These are phyloP conservation scores for Pseudovirgaria hyperparasitica DNA, from an alignment of 2,329 filamentous ascomycete genomes.

Conservation along the genomic window DNA sequence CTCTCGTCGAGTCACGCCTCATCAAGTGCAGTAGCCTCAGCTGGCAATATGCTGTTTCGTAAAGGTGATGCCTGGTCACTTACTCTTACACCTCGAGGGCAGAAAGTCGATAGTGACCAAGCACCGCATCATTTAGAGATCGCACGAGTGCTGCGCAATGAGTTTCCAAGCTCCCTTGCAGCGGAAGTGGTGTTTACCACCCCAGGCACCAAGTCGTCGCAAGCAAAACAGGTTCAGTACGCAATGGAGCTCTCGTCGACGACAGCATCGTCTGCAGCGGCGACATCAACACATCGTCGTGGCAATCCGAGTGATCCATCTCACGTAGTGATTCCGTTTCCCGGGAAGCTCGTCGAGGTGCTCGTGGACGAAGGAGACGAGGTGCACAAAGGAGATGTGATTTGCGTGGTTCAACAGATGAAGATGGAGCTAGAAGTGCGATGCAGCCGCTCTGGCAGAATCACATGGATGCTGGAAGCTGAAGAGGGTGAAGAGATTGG, in stretches of 20 bases:
- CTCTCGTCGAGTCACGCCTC: slow-evolving; percentile 1
- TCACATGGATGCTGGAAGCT: slow-evolving; percentile 39
- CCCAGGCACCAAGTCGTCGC: slow-evolving; percentile 11
- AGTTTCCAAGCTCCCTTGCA: slow-evolving; percentile 43
- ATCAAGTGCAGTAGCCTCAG: slow-evolving; percentile 6
- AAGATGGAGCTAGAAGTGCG: slow-evolving; percentile 58
- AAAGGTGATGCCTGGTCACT: slow-evolving; percentile 48
- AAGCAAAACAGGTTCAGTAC: slow-evolving; percentile 26
- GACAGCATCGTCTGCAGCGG: slow-evolving; percentile 27
- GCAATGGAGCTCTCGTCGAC: slow-evolving; percentile 33
- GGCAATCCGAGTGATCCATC: slow-evolving; percentile 36
- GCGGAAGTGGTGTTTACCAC: slow-evolving; percentile 40
- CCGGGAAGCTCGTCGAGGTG: slow-evolving; percentile 47
- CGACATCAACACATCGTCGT: slow-evolving; percentile 30
- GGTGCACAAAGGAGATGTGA: slow-evolving; percentile 39
- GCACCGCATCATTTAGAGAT: slow-evolving; percentile 40
- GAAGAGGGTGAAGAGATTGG: slow-evolving; percentile 44
- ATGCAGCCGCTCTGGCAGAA: slow-evolving; percentile 32
- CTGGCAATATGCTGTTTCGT: slow-evolving; percentile 38
- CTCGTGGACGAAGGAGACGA: slow-evolving; percentile 42
- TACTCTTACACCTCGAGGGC: slow-evolving; percentile 26
- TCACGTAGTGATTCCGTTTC: slow-evolving; percentile 44
- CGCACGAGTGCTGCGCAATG: slow-evolving; percentile 42
- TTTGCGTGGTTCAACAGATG: slow-evolving; percentile 52
- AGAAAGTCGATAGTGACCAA: slow-evolving; percentile 7